Conservation (phyloP, 148 eudicot species). For the Chenopodium album region DNA sequence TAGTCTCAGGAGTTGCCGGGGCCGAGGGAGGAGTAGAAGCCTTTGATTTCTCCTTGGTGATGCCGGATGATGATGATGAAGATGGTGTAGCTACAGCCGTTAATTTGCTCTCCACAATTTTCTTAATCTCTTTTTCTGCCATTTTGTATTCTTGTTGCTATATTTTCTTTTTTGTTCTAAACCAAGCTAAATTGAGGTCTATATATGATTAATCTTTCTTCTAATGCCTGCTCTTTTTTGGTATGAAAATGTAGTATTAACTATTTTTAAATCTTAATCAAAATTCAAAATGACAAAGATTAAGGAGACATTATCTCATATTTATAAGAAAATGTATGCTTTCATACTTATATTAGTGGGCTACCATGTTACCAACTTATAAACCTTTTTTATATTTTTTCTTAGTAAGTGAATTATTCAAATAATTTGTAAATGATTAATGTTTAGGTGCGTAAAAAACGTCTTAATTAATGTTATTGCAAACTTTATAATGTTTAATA, state of each 20-base stretch:
- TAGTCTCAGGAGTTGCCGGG: slow-evolving; percentile 6
- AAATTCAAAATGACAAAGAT: not conserved
- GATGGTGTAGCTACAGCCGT: slow-evolving; percentile 1
- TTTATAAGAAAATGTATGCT: not conserved
- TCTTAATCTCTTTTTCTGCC: slow-evolving; percentile 16
- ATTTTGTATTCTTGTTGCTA: slow-evolving; percentile 2
- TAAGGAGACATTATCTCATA: slow-evolving; percentile 1
- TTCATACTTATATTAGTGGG: slow-evolving; percentile 8
- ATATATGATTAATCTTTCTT: not conserved
- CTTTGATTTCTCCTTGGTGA: slow-evolving; percentile 11
- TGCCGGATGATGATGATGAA: not conserved
- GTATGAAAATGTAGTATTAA: not conserved
- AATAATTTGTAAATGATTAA: no score
- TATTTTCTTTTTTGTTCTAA: not conserved
- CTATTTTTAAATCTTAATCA: not conserved
- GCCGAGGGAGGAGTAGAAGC: slow-evolving; percentile 12
- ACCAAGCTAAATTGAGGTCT: not conserved
- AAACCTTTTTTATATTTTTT: not conserved
- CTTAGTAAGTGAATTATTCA: no score
- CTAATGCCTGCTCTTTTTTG: not conserved
- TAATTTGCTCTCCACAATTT: not conserved
- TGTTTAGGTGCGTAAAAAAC: no score
- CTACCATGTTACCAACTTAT: slow-evolving; percentile 8
- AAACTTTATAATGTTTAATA: no score
- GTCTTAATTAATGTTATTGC: no score